Conservation (phyloP, 2,329 filamentous ascomycete species). For the Clonostachys chloroleuca region DNA sequence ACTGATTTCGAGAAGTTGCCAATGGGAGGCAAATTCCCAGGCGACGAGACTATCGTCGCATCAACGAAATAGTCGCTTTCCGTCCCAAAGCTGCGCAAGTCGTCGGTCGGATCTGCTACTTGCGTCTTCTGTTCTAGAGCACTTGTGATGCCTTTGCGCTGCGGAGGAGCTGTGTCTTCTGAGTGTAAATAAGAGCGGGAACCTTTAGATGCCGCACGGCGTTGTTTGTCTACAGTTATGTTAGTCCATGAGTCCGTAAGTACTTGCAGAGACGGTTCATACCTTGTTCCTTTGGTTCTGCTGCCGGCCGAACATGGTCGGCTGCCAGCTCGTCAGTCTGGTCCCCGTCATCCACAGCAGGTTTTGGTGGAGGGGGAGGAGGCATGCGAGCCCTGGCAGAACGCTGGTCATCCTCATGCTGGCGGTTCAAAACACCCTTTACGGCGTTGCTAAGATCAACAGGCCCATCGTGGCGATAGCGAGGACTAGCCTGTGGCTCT, state of each 20-base stretch:
- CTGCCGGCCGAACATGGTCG: background rate
- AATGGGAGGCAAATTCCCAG: background rate
- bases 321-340: constrained; percentile 13
- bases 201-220: no score
- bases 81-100: constrained; percentile 22
- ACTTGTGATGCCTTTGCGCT: no score
- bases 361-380: background rate
- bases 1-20: background rate
- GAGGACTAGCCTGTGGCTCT: constrained; percentile 18
- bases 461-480: constrained; percentile 7
- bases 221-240: no score
- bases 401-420: constrained; percentile 6
- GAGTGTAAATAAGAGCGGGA: no score
- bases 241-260: no score
- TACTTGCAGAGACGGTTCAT: no score
- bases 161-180: no score
- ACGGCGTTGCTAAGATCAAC: constrained; percentile 20
- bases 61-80: constrained; percentile 28
- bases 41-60: constrained; percentile 25
- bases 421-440: constrained; percentile 14
- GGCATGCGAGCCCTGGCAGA: background rate
- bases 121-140: no score
- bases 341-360: constrained; percentile 1
- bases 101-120: no score
- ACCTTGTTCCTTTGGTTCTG: background rate